These are phyloP conservation scores for Penicillium chermesinum DNA, from an alignment of 495 filamentous ascomycete species.

Conservation along the genomic window DNA sequence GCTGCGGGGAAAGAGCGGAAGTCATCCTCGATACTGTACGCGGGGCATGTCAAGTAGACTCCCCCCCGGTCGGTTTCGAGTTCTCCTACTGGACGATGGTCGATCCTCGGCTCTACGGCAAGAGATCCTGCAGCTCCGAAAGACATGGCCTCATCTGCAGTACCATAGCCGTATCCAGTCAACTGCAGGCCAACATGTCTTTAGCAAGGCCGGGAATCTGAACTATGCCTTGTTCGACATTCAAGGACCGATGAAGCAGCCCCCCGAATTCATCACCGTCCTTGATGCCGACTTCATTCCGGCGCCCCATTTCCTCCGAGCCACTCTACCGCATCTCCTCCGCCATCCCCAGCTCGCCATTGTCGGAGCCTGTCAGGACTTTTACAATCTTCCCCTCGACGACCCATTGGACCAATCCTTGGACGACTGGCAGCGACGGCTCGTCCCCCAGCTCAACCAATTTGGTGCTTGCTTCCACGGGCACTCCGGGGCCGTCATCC, in stretches of 20 bases:
- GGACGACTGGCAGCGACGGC: constrained; percentile 38
- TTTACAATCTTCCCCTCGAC: constrained; percentile 45
- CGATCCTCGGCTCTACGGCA: constrained; percentile 29
- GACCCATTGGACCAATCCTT: constrained; percentile 47
- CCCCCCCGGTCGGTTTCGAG: constrained; percentile 42
- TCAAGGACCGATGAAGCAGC: constrained; percentile 26
- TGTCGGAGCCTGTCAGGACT: constrained; percentile 37
- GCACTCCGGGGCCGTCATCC: constrained; percentile 47
- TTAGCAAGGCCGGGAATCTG: constrained; percentile 53
- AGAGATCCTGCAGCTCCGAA: constrained; percentile 20
- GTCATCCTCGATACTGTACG: constrained; percentile 49
- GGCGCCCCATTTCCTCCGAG: constrained; percentile 43
- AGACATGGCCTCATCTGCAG: constrained; percentile 34
- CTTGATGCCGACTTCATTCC: constrained; percentile 46
- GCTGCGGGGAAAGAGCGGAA: constrained; percentile 46
- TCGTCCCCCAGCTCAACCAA: constrained; percentile 27
- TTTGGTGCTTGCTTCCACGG: constrained; percentile 27
- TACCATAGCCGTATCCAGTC: constrained; percentile 43
- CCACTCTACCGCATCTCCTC: constrained; percentile 46
- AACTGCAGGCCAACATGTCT: constrained; percentile 22
- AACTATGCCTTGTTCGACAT: constrained; percentile 43
- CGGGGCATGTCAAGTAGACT: constrained; percentile 44
- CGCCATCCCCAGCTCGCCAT: constrained; percentile 26
- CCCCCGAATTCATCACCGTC: constrained; percentile 37
- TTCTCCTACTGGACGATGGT: constrained; percentile 49